Base-by-base conservation (phyloP, 495 filamentous ascomycete genomes). In the Barbatosphaeria neglecta region DNA sequence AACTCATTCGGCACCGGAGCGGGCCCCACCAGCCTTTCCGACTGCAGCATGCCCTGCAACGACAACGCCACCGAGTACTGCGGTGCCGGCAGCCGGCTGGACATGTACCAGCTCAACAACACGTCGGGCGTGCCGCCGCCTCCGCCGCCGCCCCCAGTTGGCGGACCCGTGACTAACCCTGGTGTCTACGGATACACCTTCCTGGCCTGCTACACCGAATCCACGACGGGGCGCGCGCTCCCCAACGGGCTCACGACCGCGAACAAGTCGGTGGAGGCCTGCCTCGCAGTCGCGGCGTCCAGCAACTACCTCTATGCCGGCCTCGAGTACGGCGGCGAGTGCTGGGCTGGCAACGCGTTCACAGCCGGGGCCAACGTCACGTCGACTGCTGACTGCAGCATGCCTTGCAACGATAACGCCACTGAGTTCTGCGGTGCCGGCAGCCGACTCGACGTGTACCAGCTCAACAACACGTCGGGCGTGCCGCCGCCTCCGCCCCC, bases 11-110 rank as follows among this genome's bases (percentile, higher is more conserved):
- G 6, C 3, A 13, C 39, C 13, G 52, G 55, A 35, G 51, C 50
- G 18, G 60, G 61, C 41, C 61, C 61, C 27, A 50, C 57, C 8
- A 46, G 25, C 7, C 37, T 47, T 8, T 28, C 43, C 6, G 50
- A 46, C 2, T 69, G 66, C 43, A 61, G 60, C 46, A 64, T 57
- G 50, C 18, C 58, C 11, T 72, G 67, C 44, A 43, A 54, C 24
- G 59, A 60, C 35, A 55, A 62, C 22, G 22, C 22, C 2, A 37
- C 37, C 23, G 47, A 63, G 46, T 53, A 50, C 44, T 63, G 60
- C 22, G 65, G 65, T 33, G 58, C 53, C n/a, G 53, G 49, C 19
- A 56, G 62, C 44, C 38, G 52, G 4, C 45, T 70, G 17, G 57
- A 57, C 27, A 28, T 72, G 19, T 73, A 66, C 47, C 48, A 60